Base-by-base conservation (phyloP, 129 eudicot genomes). In the Scalesia atractyloides region DNA sequence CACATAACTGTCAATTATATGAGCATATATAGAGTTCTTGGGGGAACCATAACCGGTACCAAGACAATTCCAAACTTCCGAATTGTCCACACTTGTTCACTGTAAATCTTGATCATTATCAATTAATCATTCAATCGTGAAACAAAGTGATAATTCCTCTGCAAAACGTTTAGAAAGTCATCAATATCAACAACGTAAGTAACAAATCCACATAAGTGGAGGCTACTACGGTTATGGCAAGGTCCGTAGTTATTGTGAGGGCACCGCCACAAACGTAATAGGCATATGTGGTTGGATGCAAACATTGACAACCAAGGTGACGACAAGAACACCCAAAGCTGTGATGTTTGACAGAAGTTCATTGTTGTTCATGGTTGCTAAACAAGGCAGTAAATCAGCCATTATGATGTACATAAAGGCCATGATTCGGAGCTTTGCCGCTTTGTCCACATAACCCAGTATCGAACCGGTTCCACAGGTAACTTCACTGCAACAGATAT, bases 251-350 rank as follows among this genome's bases (percentile, higher is more conserved):
- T n/a, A n/a, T n/a, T n/a, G n/a, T n/a, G n/a, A n/a, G n/a, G n/a
- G n/a, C n/a, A n/a, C n/a, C n/a, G n/a, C n/a, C n/a, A n/a, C n/a
- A n/a, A n/a, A n/a, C n/a, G n/a, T n/a, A n/a, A n/a, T n/a, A n/a
- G n/a, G n/a, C n/a, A n/a, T 52, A 0, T 15, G 5, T n/a, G n/a
- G n/a, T 52, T 52, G 58, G 0, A 52, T 52, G 58, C 58, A 52
- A n/a, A 52, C 19, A 52, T 52, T 52, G 19, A 52, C 58, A 52
- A 52, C 58, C 58, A 52, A n/a, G 16, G 58, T 52, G 58, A 52
- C n/a, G n/a, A 52, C 58, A 5, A 52, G 58, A 52, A 52, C 16
- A 52, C 58, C 5, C 20, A 52, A 52, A n/a, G 58, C 58, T 52
- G 7, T 17, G 58, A 52, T n/a, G 22, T 52, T 52, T 52, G 58